phyloP scores from a whole-genome alignment of 305 asterid genomes.

The Solanum hybrid region DNA sequence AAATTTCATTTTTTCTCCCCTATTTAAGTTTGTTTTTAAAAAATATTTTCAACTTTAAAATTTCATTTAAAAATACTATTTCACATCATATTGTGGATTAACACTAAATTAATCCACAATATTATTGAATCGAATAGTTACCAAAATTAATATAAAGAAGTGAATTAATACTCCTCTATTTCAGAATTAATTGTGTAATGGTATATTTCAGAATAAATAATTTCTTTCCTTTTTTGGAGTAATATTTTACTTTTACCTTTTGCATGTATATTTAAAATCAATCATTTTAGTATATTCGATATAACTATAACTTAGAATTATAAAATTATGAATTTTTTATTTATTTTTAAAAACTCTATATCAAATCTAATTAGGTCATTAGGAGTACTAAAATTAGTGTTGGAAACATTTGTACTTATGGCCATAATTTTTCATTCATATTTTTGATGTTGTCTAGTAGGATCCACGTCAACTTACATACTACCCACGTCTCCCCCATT shows the following conservation, averaged over 20 bases:
- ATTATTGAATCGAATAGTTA: not conserved
- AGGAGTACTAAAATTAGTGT: not conserved
- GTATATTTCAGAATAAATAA: no score
- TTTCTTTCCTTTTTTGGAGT: no score
- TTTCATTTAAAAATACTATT: not conserved
- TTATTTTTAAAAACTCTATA: no score
- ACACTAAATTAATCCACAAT: not conserved
- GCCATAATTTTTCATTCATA: not conserved
- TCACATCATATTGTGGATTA: not conserved
- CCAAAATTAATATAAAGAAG: not conserved
- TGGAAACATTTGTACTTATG: not conserved
- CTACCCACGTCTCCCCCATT: not conserved
- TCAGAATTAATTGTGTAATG: no score
- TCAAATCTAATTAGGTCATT: not conserved
- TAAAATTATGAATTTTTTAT: no score
- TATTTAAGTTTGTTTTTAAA: no score
- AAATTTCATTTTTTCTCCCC: no score
- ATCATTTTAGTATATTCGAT: no score
- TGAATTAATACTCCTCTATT: not conserved
- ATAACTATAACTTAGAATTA: no score
- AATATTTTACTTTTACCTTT: no score
- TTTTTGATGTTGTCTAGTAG: not conserved
- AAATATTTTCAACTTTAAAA: no score
- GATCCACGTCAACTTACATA: not conserved
- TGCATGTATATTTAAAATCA: no score